phyloP scores from a whole-genome alignment of 2,329 filamentous ascomycete species.

The Aureobasidium sp. region DNA sequence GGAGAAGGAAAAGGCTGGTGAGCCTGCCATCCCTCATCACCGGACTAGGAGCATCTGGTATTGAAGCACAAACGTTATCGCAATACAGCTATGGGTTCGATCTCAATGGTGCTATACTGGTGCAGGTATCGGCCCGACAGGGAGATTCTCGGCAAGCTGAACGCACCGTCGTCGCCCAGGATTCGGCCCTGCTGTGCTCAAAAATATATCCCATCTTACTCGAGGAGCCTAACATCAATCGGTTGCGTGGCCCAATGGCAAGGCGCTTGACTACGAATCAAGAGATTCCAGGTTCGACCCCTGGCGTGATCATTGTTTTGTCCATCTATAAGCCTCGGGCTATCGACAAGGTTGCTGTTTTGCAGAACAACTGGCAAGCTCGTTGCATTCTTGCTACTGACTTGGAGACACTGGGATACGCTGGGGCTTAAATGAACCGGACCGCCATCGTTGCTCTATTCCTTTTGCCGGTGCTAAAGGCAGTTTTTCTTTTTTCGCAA shows the following conservation, averaged over 20 bases:
- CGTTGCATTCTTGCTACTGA: neutral
- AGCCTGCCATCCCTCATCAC: conserved; percentile 66
- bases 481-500: neutral
- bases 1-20: conserved; percentile 57
- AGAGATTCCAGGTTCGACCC: conserved; percentile 20
- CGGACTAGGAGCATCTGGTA: conserved; percentile 94
- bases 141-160: neutral
- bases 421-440: no score
- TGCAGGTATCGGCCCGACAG: neutral
- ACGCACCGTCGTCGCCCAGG: neutral
- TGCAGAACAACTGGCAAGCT: neutral
- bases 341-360: neutral
- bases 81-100: neutral
- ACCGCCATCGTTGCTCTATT: no score
- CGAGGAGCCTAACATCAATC: neutral
- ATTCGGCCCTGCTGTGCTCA: neutral
- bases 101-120: neutral
- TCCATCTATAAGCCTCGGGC: neutral
- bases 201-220: neutral
- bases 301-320: conserved; percentile 17
- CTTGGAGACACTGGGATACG: neutral
- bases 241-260: conserved; percentile 47
- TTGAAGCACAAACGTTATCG: conserved; percentile 34
- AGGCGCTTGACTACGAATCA: conserved; percentile 50
- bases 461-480: neutral